A percentile compares a stretch with the other conserved stretches of the same genome.
Evolutionary conservation across 371 early-diverging fungal species (phyloP).

Genomic region (Rhizopus delemar): DNA sequence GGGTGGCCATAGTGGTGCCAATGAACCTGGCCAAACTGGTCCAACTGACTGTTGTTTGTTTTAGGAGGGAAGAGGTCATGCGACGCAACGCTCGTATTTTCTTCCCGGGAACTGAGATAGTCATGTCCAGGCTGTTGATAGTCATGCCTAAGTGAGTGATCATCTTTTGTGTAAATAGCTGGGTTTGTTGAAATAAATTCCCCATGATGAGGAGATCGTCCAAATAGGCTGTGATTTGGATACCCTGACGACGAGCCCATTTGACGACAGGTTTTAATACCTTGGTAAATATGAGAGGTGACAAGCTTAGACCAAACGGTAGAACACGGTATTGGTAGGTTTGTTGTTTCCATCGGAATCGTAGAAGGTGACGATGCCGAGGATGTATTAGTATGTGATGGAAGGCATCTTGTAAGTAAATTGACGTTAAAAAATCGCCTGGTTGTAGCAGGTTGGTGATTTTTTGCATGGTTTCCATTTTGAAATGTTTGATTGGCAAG

Average conservation of each 20-base stretch:
- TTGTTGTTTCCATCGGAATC: slow-evolving; percentile 44
- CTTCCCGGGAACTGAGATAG: too few species aligned
- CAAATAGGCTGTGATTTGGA: neutral
- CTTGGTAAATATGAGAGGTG: slow-evolving; percentile 47
- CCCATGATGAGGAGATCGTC: slow-evolving; percentile 17
- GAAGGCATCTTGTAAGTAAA: slow-evolving; percentile 32
- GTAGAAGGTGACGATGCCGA: slow-evolving; percentile 26
- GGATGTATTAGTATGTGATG: slow-evolving; percentile 23
- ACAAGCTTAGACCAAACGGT: slow-evolving; percentile 52
- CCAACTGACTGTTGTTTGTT: neutral
- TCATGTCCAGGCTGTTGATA: too few species aligned
- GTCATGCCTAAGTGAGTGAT: neutral
- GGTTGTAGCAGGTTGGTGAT: slow-evolving; percentile 21
- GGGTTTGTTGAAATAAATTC: neutral
- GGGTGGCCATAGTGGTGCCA: too few species aligned
- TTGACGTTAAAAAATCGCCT: slow-evolving; percentile 28
- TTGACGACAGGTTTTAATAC: slow-evolving; percentile 26
- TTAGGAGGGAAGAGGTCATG: too few species aligned
- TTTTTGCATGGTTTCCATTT: slow-evolving; percentile 23
- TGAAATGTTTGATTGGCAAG: slow-evolving; percentile 21
- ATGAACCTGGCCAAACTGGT: too few species aligned
- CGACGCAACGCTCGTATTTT: too few species aligned
- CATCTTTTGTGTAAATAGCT: neutral
- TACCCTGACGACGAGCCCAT: slow-evolving; percentile 25
- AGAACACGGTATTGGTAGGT: slow-evolving; percentile 42